These are phyloP conservation scores for Cordyceps tenuipes DNA, from an alignment of 2,329 filamentous ascomycete genomes.

Conservation along the genomic window DNA sequence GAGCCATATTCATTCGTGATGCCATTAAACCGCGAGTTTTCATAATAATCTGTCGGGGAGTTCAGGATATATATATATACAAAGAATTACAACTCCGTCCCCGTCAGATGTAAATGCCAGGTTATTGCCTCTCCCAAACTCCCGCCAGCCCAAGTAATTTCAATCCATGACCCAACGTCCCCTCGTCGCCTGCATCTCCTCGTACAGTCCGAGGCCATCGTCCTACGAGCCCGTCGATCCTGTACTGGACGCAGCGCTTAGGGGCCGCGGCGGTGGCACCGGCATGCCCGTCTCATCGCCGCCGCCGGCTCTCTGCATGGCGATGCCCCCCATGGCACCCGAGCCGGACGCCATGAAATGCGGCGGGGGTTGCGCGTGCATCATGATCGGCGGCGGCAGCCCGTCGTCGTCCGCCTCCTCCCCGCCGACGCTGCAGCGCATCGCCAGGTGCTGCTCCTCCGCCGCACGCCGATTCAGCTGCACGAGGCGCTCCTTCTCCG, in stretches of 20 bases:
- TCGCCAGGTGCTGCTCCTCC: constrained; percentile 27
- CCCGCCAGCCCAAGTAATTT: neutral
- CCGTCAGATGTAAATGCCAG: constrained; percentile 1
- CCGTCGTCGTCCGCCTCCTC: constrained; percentile 23
- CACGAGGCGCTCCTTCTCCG: constrained; percentile 48
- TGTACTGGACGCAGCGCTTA: constrained; percentile 34
- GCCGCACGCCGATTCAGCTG: constrained; percentile 41
- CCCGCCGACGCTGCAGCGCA: constrained; percentile 18
- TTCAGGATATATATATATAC: neutral
- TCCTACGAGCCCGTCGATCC: constrained; percentile 32
- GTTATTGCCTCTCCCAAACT: neutral
- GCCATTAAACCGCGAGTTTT: neutral
- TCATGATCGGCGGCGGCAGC: neutral
- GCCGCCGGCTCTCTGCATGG: constrained; percentile 26
- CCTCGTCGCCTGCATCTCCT: neutral
- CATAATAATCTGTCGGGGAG: neutral
- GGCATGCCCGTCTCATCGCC: constrained; percentile 23
- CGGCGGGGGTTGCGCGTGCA: constrained; percentile 16
- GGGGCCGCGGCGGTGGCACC: constrained; percentile 27
- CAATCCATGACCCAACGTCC: constrained; percentile 21
- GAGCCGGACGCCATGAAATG: constrained; percentile 9
- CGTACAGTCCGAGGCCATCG: constrained; percentile 1
- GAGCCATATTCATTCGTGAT: neutral
- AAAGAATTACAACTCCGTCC: neutral
- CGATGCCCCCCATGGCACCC: constrained; percentile 27